Conservation (phyloP, 2,329 filamentous ascomycete species). For the Botrytis aclada region DNA sequence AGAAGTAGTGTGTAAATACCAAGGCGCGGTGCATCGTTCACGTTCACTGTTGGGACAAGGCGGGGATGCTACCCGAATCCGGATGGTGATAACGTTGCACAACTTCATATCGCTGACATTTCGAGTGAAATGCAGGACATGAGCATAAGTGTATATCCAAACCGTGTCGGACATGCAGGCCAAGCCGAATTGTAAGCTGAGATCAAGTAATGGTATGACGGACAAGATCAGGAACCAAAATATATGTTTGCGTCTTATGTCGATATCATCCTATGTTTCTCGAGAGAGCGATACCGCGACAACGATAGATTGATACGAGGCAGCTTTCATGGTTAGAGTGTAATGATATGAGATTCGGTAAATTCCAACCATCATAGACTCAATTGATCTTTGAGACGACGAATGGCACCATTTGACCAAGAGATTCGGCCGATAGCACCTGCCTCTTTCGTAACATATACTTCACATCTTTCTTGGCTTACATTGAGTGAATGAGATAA, state of each 20-base stretch:
- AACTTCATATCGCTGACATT: not conserved
- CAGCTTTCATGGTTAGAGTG: not conserved
- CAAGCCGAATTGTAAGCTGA: not conserved
- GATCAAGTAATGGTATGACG: not conserved
- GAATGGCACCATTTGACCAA: conserved; percentile 7
- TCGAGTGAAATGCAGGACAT: conserved; percentile 1
- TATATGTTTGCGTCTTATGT: not conserved
- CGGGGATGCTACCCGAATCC: not conserved
- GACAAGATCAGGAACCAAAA: not conserved
- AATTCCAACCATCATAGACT: not conserved
- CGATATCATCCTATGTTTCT: not conserved
- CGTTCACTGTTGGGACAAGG: not conserved
- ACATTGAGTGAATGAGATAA: conserved; percentile 13
- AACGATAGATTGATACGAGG: not conserved
- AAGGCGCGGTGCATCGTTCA: not conserved
- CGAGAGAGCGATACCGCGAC: not conserved
- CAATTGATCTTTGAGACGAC: not conserved
- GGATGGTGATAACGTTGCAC: not conserved
- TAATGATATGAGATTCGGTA: not conserved
- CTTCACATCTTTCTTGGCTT: conserved; percentile 1
- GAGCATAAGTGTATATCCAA: not conserved
- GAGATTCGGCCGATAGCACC: conserved; percentile 1
- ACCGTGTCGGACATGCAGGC: not conserved
- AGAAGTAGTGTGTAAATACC: not conserved
- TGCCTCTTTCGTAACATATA: conserved; percentile 12